Evolutionary conservation across 345 rosid genomes (phyloP).

Genomic region (Acer negundo): DNA sequence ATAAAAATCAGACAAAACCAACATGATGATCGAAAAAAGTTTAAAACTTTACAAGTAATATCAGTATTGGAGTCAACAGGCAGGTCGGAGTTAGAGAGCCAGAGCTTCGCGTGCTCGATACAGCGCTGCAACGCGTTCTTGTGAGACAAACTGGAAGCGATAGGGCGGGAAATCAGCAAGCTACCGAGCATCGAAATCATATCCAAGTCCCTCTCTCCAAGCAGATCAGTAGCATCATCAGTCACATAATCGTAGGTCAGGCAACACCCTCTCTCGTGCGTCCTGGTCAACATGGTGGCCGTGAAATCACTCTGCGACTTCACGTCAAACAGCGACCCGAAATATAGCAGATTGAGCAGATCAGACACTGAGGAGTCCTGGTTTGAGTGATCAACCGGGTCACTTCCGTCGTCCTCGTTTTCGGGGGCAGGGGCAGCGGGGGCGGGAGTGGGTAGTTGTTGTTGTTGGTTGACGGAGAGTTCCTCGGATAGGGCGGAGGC

Average conservation of each 20-base stretch:
- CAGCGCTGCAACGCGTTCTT: constrained; percentile 77
- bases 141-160: constrained; percentile 73
- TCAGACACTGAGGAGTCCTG: constrained; percentile 43
- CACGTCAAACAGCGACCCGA: constrained; percentile 80
- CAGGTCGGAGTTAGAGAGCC: constrained; percentile 69
- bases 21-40: neutral
- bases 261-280: constrained; percentile 89
- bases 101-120: constrained; percentile 68
- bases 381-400: neutral
- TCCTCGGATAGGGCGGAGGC: constrained; percentile 72
- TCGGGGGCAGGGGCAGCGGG: neutral
- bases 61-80: constrained; percentile 54
- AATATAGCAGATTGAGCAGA: constrained; percentile 76
- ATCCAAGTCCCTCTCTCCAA: constrained; percentile 84
- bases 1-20: neutral
- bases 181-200: constrained; percentile 63
- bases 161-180: constrained; percentile 74
- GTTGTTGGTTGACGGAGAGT: constrained; percentile 44
- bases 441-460: constrained; percentile 15
- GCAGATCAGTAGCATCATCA: constrained; percentile 89
- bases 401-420: neutral
- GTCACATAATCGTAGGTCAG: constrained; percentile 88
- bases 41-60: constrained; percentile 53
- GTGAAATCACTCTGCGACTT: constrained; percentile 78
- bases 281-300: constrained; percentile 76